These are phyloP conservation scores for Alternaria ethzedia DNA, from an alignment of 2,329 filamentous ascomycete species.

Conservation along the genomic window DNA sequence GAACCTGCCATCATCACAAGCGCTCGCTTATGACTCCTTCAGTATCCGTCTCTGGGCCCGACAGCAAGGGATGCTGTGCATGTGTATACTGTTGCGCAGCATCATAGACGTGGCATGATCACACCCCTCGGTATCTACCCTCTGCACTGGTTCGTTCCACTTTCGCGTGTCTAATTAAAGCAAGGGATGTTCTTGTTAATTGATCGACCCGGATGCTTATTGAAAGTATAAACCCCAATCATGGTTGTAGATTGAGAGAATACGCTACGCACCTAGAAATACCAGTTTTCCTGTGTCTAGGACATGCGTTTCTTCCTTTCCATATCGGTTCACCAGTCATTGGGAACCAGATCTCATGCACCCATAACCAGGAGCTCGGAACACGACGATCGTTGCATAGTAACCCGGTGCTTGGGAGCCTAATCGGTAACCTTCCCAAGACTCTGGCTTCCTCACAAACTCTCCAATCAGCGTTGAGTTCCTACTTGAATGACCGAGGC, in stretches of 20 bases:
- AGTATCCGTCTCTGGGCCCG: constrained; percentile 2
- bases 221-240: background rate
- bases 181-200: background rate
- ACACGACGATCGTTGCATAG: constrained; percentile 13
- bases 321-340: background rate
- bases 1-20: background rate
- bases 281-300: background rate
- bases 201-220: background rate
- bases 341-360: background rate
- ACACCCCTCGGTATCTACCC: background rate
- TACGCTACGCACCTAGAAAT: background rate
- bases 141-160: background rate
- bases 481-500: constrained; percentile 1
- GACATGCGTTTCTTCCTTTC: no score
- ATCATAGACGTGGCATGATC: constrained; percentile 1
- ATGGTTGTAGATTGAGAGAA: background rate
- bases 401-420: constrained; percentile 19
- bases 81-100: background rate
- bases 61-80: background rate
- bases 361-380: background rate
- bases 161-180: background rate
- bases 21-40: constrained; percentile 3
- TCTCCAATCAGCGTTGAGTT: constrained; percentile 2
- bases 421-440: background rate
- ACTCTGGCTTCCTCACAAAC: background rate